Conservation (phyloP, 345 rosid genomes). For the Gynandropsis gynandra region DNA sequence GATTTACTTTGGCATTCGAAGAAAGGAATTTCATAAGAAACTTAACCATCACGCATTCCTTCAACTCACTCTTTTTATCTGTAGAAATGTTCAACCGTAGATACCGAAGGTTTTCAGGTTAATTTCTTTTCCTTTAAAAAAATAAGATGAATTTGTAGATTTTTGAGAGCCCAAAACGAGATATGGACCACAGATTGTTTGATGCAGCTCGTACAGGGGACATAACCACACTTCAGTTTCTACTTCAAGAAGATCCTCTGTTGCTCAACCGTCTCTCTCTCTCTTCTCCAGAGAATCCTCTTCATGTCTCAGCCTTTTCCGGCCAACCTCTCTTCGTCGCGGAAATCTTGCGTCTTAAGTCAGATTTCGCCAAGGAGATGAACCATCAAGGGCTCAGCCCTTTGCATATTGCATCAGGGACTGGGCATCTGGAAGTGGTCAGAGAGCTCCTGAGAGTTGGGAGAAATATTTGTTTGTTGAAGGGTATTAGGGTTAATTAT, state of each 20-base stretch:
- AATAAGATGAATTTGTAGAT: conserved; percentile 9
- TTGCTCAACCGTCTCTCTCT: conserved; percentile 18
- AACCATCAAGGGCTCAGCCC: background rate
- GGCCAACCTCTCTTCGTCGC: background rate
- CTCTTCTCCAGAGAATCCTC: conserved; percentile 17
- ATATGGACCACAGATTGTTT: conserved; percentile 21
- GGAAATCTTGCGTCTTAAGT: background rate
- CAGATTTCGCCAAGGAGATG: background rate
- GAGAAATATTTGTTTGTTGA: conserved; percentile 5
- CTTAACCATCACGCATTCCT: conserved; percentile 15
- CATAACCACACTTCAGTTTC: conserved; percentile 9
- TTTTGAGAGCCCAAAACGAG: background rate
- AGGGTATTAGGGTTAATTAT: no score
- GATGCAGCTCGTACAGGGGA: conserved; percentile 19
- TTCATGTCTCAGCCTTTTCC: conserved; percentile 14
- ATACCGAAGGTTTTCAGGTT: no score
- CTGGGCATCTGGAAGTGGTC: background rate
- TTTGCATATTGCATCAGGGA: background rate
- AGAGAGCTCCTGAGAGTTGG: conserved; percentile 1
- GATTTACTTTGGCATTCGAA: background rate
- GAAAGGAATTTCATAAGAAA: conserved; percentile 15
- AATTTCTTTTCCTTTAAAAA: no score
- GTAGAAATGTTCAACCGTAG: no score
- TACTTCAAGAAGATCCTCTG: conserved; percentile 19
- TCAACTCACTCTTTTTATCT: background rate